Conservation (phyloP, 805 yeast species). For the Cyberlindnera maritima region DNA sequence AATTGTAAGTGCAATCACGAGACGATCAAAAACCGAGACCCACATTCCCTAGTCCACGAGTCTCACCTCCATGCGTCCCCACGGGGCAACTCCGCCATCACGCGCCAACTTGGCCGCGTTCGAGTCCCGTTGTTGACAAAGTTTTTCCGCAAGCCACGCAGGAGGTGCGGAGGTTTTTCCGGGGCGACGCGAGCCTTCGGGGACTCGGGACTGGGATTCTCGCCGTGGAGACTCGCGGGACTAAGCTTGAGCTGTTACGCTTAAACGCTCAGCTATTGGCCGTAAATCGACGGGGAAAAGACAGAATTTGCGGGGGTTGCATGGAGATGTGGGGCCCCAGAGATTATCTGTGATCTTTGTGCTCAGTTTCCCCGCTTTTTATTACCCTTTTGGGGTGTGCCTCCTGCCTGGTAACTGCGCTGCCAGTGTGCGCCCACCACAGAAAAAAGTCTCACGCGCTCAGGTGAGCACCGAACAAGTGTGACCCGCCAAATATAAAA, state of each 20-base stretch:
- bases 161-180: not conserved
- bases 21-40: not conserved
- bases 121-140: not conserved
- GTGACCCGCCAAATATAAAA: not conserved
- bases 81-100: slow-evolving; percentile 1
- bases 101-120: not conserved
- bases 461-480: not conserved
- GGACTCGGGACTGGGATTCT: not conserved
- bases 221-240: not conserved
- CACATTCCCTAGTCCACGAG: not conserved
- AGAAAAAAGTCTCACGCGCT: not conserved
- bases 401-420: not conserved
- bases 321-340: too few relatives aligned
- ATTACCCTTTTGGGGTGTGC: not conserved
- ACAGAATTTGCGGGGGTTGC: too few relatives aligned
- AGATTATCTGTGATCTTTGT: not conserved
- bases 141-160: not conserved
- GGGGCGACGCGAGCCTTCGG: too few relatives aligned
- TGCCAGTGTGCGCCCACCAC: not conserved
- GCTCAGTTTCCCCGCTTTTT: not conserved
- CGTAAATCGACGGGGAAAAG: too few relatives aligned
- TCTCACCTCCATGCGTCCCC: not conserved
- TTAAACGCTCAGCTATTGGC: not conserved
- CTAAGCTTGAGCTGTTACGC: not conserved
- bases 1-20: not conserved